A percentile compares a stretch with the other conserved stretches of the same genome.
Evolutionary conservation across 2,329 filamentous ascomycete species (phyloP).

Genomic region (Arthrocladium fulminans): DNA sequence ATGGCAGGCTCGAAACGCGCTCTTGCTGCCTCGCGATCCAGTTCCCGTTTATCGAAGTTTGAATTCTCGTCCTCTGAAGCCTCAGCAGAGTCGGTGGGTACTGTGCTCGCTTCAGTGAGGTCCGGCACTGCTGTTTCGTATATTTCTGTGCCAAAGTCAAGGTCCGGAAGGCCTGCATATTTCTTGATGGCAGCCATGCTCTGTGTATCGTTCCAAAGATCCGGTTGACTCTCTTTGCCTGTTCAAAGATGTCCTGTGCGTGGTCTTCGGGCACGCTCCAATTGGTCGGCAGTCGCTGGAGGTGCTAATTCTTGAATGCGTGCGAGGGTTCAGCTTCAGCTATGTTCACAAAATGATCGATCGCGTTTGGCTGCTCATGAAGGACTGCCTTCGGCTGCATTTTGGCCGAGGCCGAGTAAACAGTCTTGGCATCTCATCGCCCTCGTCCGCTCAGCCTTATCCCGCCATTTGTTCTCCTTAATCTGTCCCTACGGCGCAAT

Average conservation of each 20-base stretch:
- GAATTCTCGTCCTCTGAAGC: conserved; percentile 50
- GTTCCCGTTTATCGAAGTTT: conserved; percentile 64
- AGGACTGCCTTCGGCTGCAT: neutral
- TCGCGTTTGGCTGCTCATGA: neutral
- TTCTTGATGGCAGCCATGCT: conserved; percentile 68
- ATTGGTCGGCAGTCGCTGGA: too few species aligned
- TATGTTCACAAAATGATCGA: neutral
- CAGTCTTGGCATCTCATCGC: conserved; percentile 2
- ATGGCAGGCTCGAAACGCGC: conserved; percentile 66
- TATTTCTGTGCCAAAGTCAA: conserved; percentile 85
- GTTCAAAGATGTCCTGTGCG: too few species aligned
- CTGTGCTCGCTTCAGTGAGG: conserved; percentile 60
- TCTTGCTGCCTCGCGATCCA: conserved; percentile 72
- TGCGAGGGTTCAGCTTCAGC: neutral
- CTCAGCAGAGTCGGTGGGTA: conserved; percentile 49
- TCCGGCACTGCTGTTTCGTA: conserved; percentile 78
- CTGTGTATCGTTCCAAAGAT: too few species aligned
- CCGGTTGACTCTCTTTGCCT: neutral
- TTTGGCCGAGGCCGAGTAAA: conserved; percentile 4
- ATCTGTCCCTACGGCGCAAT: neutral
- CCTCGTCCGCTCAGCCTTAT: neutral
- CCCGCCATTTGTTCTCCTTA: neutral
- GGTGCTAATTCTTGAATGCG: too few species aligned
- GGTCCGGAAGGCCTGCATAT: conserved; percentile 70
- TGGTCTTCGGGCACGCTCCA: too few species aligned